Conservation (phyloP, 2,329 filamentous ascomycete species). For the Alternaria triticimaculans region DNA sequence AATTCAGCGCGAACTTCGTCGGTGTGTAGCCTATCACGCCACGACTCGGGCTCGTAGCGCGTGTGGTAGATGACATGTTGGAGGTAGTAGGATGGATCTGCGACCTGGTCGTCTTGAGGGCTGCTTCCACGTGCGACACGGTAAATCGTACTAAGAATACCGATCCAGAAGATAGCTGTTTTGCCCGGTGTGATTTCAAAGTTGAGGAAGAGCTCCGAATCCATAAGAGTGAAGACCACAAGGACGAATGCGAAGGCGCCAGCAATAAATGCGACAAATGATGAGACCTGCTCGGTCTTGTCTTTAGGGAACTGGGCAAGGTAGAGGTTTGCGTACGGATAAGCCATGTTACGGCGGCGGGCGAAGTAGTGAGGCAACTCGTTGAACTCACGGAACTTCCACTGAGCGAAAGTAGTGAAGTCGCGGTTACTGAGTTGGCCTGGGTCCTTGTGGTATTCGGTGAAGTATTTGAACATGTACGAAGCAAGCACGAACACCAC, state of each 20-base stretch:
- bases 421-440: constrained; percentile 84
- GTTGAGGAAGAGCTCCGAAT: constrained; percentile 86
- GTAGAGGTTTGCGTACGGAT: constrained; percentile 89
- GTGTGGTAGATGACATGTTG: constrained; percentile 90
- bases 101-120: constrained; percentile 83
- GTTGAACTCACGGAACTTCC: constrained; percentile 99
- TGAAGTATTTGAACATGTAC: constrained; percentile 95
- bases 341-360: constrained; percentile 90
- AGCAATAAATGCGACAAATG: constrained; percentile 85
- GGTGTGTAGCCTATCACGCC: constrained; percentile 88
- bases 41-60: constrained; percentile 87
- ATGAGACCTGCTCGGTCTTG: constrained; percentile 84
- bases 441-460: constrained; percentile 95
- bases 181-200: constrained; percentile 91
- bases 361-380: constrained; percentile 92
- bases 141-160: constrained; percentile 82
- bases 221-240: constrained; percentile 81
- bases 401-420: constrained; percentile 92
- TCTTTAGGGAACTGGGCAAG: constrained; percentile 96
- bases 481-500: constrained; percentile 85
- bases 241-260: constrained; percentile 88
- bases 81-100: constrained; percentile 90
- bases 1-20: constrained; percentile 94
- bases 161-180: constrained; percentile 89
- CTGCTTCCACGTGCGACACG: constrained; percentile 82